Conservation (phyloP, 1,284 basidiomycete genomes). For the Cutaneotrichosporon dermatis region DNA sequence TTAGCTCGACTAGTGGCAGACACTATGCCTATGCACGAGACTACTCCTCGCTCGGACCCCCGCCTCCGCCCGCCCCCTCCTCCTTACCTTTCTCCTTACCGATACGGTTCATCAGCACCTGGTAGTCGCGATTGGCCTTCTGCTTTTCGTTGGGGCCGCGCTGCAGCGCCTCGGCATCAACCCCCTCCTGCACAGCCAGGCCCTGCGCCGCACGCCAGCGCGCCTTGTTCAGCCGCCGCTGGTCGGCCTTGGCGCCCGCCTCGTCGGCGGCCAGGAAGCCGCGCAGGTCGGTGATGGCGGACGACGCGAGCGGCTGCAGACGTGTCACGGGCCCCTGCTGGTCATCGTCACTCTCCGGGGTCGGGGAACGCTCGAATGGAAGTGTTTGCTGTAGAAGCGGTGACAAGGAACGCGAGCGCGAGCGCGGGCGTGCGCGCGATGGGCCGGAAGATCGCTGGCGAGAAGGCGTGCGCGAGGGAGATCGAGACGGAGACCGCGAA, state of each 20-base stretch:
- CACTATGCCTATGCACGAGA: not conserved
- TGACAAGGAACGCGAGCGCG: slow-evolving; percentile 5
- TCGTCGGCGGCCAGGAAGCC: slow-evolving; percentile 72
- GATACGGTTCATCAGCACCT: slow-evolving; percentile 43
- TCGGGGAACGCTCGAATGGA: slow-evolving; percentile 26
- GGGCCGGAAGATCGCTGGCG: slow-evolving; percentile 8
- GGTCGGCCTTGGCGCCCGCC: slow-evolving; percentile 59
- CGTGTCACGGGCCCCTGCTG: slow-evolving; percentile 27
- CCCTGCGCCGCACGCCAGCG: slow-evolving; percentile 60
- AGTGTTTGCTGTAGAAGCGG: slow-evolving; percentile 11
- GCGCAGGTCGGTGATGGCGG: slow-evolving; percentile 70
- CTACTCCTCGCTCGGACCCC: not conserved
- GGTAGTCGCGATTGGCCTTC: slow-evolving; percentile 44
- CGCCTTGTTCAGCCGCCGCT: slow-evolving; percentile 66
- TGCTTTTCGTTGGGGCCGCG: slow-evolving; percentile 38
- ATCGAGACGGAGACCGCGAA: too few relatives aligned
- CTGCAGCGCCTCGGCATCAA: slow-evolving; percentile 16
- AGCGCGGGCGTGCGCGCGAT: slow-evolving; percentile 6
- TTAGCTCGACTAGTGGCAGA: too few relatives aligned
- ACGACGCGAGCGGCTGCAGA: slow-evolving; percentile 60
- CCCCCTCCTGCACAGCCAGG: slow-evolving; percentile 39
- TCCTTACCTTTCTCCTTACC: slow-evolving; percentile 29
- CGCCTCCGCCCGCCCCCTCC: not conserved
- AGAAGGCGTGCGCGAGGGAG: slow-evolving; percentile 1
- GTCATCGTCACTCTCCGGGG: slow-evolving; percentile 36